Conservation (phyloP, 352 stramenopile species). For the Aphanomyces stellatus region DNA sequence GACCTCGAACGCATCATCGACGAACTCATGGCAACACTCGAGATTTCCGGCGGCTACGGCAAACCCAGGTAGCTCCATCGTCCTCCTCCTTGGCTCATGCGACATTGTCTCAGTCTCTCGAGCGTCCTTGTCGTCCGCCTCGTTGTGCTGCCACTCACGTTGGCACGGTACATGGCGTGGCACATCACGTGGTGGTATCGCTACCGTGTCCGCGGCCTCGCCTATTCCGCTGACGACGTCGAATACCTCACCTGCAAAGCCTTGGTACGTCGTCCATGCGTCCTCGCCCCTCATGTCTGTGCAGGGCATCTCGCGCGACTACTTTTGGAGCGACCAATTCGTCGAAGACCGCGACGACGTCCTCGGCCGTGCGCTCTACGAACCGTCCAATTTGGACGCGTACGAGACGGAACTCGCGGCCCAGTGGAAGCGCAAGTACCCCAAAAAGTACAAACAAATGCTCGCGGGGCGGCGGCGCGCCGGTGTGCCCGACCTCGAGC, state of each 20-base stretch:
- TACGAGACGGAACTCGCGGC: neutral
- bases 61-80: neutral
- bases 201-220: neutral
- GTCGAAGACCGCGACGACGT: conserved; percentile 8
- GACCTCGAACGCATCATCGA: conserved; percentile 1
- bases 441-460: conserved; percentile 16
- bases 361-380: neutral
- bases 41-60: conserved; percentile 6
- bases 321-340: conserved; percentile 7
- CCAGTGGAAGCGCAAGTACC: conserved; percentile 3
- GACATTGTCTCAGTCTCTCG: neutral
- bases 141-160: neutral
- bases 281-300: neutral
- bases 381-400: neutral
- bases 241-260: conserved; percentile 9
- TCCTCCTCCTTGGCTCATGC: neutral
- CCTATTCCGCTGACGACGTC: neutral
- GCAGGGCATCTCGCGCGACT: neutral
- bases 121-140: neutral
- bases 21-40: conserved; percentile 1
- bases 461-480: neutral
- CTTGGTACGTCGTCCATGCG: neutral
- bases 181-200: neutral
- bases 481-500: neutral
- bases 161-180: neutral